Base-by-base conservation (phyloP, 2,329 filamentous ascomycete genomes). In the Furcasterigmium sp. region DNA sequence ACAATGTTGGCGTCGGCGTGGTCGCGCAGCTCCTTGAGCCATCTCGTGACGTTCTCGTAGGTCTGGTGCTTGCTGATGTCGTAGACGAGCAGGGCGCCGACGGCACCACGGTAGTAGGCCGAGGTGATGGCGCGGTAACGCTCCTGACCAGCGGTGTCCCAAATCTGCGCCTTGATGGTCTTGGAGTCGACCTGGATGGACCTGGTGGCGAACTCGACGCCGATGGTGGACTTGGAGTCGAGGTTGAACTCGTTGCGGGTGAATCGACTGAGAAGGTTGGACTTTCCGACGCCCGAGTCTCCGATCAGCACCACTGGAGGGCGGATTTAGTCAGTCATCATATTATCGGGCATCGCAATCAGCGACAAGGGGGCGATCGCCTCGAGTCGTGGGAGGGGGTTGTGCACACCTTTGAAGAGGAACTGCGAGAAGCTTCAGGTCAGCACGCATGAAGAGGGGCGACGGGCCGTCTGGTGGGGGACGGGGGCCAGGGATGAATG, bases 131-230 rank as follows among this genome's bases (percentile, higher is more conserved):
- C 93, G 65, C 94, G 88, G 76, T 97, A 98, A 67, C 93, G 86
- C 73, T 98, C 93, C 75, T 98, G 93, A 56, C 93, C 93, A 55
- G 93, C 93, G 46, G 93, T 98, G 76, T 98, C 93, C 93, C 94
- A 98, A 62, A 98, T 98, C 76, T 98, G 93, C 58, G 93, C 93
- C 80, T 98, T 98, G 83, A 98, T 98, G 52, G 93, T 98, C 81
- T 98, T 98, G 63, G 87, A 87, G 72, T 98, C 93, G 61, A 98
- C 93, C 72, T 97, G 91, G 66, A 98, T 98, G 56, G 90, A 96
- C 53, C 93, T 85, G 57, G 93, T 98, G 59, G 94, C 93, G 67
- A 98, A 98, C 73, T 98, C 93, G 68, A 98, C 93, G 60, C 93
- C 93, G 72, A 98, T 98, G 58, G 93, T 98, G 52, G 93, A 97